Base-by-base conservation (phyloP, 495 filamentous ascomycete genomes). In the Alectoria sarmentosa region DNA sequence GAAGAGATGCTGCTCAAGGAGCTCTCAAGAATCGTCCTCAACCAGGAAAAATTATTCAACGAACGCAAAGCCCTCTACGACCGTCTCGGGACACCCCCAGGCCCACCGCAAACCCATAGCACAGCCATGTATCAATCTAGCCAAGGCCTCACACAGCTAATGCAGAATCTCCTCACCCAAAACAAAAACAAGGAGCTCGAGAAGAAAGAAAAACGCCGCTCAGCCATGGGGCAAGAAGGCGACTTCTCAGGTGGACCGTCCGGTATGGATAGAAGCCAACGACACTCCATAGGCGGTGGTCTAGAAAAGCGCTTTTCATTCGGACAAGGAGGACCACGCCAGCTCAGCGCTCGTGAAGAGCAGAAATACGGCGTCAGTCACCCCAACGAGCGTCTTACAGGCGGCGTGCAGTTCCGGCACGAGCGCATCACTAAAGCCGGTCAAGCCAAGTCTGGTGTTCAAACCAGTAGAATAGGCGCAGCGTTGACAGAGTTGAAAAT, bases 51-150 rank as follows among this genome's bases (percentile, higher is more conserved):
- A 66, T 86, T 96, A 68, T 87, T 91, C 69, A 85, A 90, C 66
- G 91, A 96, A 69, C 91, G 93, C 52, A 83, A 86, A 68, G 94
- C 98, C 71, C 83, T 98, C n/a, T 94, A 94, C 74, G 83, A 85
- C 64, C 85, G 92, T 63, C 86, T 98, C 15, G 92, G 96, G 65
- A 85, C 86, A 64, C 89, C 90, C 10, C 80, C 84, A 65, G 89
- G 84, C 65, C 81, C 86, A 42, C 80, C 85, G 65, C 81, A 82
- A 41, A 60, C 60, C 26, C 58, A 60, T 65, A 89, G 82, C 67
- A 84, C 86, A 13, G 73, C 82, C 58, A 79, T 83, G 69, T 95
- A 95, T 77, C 86, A 87, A 66, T 85, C 87, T 44, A 92, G 88
- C 65, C 80, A 87, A 69, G 92, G 90, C 13, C 81, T 98, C 0